These are phyloP conservation scores for Coemansia sp. DNA, from an alignment of 192 early-diverging fungal genomes.

Conservation along the genomic window DNA sequence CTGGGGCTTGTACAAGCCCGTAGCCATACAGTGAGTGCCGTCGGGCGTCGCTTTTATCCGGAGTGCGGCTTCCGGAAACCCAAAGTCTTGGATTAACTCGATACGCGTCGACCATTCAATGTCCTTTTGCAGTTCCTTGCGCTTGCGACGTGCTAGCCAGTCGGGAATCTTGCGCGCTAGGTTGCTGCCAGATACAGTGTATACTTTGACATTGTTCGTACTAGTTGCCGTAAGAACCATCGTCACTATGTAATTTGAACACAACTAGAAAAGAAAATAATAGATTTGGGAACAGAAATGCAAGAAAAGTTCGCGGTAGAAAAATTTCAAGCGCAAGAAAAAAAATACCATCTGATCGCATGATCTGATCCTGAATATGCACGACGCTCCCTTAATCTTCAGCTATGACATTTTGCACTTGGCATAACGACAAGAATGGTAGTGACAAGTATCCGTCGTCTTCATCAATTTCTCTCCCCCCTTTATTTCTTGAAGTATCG, in stretches of 20 bases:
- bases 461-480: neutral
- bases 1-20: constrained; percentile 98
- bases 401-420: neutral
- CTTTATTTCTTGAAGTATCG: neutral
- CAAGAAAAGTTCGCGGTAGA: neutral
- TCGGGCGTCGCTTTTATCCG: constrained; percentile 83
- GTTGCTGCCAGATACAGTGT: constrained; percentile 75
- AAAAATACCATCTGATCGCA: constrained; percentile 17
- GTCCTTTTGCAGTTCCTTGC: constrained; percentile 87
- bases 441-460: neutral
- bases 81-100: constrained; percentile 97
- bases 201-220: constrained; percentile 94
- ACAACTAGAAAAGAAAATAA: neutral
- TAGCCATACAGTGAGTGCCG: constrained; percentile 86
- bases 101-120: constrained; percentile 84
- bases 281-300: neutral
- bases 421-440: too few species aligned
- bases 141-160: constrained; percentile 88
- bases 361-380: constrained; percentile 8
- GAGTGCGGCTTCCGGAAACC: constrained; percentile 92
- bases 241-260: neutral
- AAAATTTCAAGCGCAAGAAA: constrained; percentile 4
- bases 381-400: neutral
- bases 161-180: constrained; percentile 82
- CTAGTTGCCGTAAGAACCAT: constrained; percentile 83